phyloP scores from a whole-genome alignment of 2,329 filamentous ascomycete species.

The Colletotrichum costaricense region DNA sequence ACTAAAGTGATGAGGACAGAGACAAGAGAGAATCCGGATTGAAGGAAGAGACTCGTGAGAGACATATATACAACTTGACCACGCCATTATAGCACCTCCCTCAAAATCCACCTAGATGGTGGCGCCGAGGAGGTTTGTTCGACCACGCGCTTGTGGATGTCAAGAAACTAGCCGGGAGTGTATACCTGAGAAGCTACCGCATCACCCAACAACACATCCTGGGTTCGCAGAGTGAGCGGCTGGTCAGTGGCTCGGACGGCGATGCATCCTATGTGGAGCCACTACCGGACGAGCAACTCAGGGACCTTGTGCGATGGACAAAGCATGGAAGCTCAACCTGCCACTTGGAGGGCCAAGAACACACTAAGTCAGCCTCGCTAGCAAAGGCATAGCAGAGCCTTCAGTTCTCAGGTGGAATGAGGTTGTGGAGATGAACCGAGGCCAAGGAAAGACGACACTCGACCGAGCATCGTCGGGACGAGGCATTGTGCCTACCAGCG shows the following conservation, averaged over 20 bases:
- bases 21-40: background rate
- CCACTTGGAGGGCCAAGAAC: background rate
- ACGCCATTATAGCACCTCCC: background rate
- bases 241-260: background rate
- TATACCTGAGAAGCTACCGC: background rate
- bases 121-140: background rate
- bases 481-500: background rate
- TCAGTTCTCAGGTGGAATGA: slow-evolving; percentile 6
- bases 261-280: background rate
- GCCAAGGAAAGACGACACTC: slow-evolving; percentile 8
- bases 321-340: slow-evolving; percentile 19
- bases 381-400: background rate
- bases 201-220: background rate
- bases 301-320: background rate
- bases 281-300: background rate
- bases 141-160: background rate
- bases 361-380: slow-evolving; percentile 10
- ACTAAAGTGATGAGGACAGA: background rate
- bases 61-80: background rate
- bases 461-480: background rate
- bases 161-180: background rate
- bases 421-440: slow-evolving; percentile 11
- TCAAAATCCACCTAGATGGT: background rate
- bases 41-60: background rate
- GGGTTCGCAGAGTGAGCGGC: background rate